A percentile compares a stretch with the other conserved stretches of the same genome.
phyloP scores from a whole-genome alignment of 2,329 filamentous ascomycete species.

The Xylaria sp. region DNA sequence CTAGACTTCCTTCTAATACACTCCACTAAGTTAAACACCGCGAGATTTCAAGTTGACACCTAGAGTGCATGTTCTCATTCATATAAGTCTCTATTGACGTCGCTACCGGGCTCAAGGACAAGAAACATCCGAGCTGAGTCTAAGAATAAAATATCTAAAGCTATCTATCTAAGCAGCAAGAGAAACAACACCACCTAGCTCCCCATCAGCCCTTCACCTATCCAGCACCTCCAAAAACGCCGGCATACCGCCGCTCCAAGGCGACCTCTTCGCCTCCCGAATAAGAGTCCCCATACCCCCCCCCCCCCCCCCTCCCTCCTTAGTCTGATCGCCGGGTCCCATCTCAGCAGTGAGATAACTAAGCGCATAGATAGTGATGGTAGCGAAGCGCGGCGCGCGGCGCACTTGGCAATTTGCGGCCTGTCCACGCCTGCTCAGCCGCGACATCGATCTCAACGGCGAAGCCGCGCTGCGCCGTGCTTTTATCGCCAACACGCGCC shows the following conservation, averaged over 20 bases:
- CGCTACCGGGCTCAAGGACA: too few relatives aligned
- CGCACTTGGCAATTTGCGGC: conserved; percentile 43
- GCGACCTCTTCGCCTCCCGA: conserved; percentile 41
- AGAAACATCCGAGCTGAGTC: too few relatives aligned
- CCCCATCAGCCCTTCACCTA: conserved; percentile 41
- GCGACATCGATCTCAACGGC: conserved; percentile 51
- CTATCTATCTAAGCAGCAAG: conserved; percentile 26
- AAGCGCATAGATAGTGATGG: conserved; percentile 57
- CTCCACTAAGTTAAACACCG: too few relatives aligned
- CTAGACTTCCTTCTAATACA: too few relatives aligned
- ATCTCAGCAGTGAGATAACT: conserved; percentile 58
- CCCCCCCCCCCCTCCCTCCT: too few relatives aligned
- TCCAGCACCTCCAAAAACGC: conserved; percentile 39
- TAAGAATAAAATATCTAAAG: too few relatives aligned
- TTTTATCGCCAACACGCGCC: conserved; percentile 32
- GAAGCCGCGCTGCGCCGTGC: conserved; percentile 23
- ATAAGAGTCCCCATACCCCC: too few relatives aligned
- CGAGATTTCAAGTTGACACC: too few relatives aligned
- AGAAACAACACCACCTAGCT: conserved; percentile 34
- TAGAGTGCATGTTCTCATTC: too few relatives aligned
- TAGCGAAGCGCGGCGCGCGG: conserved; percentile 47
- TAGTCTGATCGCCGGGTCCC: conserved; percentile 31
- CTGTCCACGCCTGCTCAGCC: conserved; percentile 55
- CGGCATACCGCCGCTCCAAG: conserved; percentile 42
- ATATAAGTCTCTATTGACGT: too few relatives aligned